phyloP scores from a whole-genome alignment of 2,329 filamentous ascomycete genomes.

The Davidsoniella eucalypti region DNA sequence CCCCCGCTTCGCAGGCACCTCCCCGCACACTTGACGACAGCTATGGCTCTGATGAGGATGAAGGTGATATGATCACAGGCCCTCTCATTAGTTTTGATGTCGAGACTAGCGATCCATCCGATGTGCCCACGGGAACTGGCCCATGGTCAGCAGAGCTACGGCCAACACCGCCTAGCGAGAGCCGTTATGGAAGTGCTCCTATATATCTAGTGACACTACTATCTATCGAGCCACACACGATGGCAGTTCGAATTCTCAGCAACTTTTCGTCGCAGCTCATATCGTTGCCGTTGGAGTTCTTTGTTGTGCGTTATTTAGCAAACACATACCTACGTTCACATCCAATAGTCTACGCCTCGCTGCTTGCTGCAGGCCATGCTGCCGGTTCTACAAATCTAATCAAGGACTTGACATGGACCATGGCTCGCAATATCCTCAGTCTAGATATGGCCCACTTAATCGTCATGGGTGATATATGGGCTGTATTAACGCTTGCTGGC shows the following conservation, averaged over 20 bases:
- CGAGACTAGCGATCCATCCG: constrained; percentile 36
- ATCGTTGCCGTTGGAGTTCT: constrained; percentile 30
- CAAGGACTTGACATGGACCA: neutral
- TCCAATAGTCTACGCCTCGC: constrained; percentile 13
- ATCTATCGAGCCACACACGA: constrained; percentile 30
- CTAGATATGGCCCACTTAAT: constrained; percentile 16
- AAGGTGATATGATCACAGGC: constrained; percentile 35
- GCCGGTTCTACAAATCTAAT: constrained; percentile 14
- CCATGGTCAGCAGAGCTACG: constrained; percentile 43
- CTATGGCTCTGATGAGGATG: constrained; percentile 39
- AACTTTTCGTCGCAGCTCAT: constrained; percentile 26
- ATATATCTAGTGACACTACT: constrained; percentile 32
- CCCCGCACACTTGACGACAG: constrained; percentile 26
- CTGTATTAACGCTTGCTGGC: constrained; percentile 5
- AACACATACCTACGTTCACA: constrained; percentile 21
- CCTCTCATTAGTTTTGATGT: constrained; percentile 46
- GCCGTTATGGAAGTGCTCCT: constrained; percentile 17
- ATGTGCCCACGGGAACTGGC: constrained; percentile 27
- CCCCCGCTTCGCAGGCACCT: constrained; percentile 11
- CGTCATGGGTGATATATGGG: constrained; percentile 10
- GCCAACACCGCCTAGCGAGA: constrained; percentile 27
- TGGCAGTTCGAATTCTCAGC: constrained; percentile 32
- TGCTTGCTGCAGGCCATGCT: neutral
- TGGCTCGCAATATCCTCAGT: constrained; percentile 22
- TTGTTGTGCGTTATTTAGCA: constrained; percentile 29